Base-by-base conservation (phyloP, 176 grass and related monocot genomes). In the Raddia guianensis region DNA sequence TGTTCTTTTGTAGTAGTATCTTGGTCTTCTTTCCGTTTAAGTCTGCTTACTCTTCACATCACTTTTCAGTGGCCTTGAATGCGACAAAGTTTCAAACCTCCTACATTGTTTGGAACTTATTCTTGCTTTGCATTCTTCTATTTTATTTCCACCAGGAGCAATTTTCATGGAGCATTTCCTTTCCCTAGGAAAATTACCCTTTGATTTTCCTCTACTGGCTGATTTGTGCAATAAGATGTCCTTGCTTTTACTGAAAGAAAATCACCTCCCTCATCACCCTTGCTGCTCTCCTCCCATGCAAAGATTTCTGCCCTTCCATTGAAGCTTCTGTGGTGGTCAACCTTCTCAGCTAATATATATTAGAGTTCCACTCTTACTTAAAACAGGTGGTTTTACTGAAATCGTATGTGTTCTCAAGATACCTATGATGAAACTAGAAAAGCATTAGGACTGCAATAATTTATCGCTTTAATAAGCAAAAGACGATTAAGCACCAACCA, bases 211-310 rank as follows among this genome's bases (percentile, higher is more conserved):
- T 68, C 21, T 72, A 49, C 20, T 80, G 6, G 44, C 16, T 45
- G 82, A 56, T 81, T 86, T 89, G 4, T 63, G 27, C 40, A 85
- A 80, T 40, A 93, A 82, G 55, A 89, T 58, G 51, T 86, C 88
- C 81, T 89, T 97, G 46, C 87, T 91, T 89, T 79, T 97, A 48
- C 42, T 84, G 70, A 97, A 93, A 27, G 1, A 85, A 97, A 91
- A 15, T 89, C 73, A 67, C 93, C 93, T 80, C 88, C 93, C 2
- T 76, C 76, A 15, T 89, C 93, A 82, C 93, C 93, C 81, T 97
- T 86, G 3, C 47, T 80, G 42, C 81, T 80, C 85, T 89, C 86
- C 56, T 84, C 52, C 88, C 91, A 97, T 18, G 86, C 88, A 85
- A 87, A 97, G 63, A 89, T 87, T 79, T 83, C 66, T 33, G 75